Percentiles rank a stretch among this genome's conserved stretches.
These are phyloP conservation scores for Simmondsia chinensis DNA, from an alignment of 148 eudicot genomes.

Conservation along the genomic window DNA sequence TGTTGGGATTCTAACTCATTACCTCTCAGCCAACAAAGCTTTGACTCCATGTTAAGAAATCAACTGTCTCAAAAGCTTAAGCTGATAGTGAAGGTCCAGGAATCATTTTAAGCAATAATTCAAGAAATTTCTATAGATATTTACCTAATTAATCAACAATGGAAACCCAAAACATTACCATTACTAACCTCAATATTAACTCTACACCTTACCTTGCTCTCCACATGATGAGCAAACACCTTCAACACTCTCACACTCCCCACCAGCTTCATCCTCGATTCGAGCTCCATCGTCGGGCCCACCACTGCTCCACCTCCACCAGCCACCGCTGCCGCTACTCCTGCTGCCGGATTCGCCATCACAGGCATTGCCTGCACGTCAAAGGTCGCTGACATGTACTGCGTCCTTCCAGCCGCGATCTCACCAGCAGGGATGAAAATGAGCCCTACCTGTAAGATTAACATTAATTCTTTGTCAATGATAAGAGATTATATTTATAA, in stretches of 20 bases:
- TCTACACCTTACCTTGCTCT: constrained; percentile 46
- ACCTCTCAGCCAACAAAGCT: too few relatives aligned
- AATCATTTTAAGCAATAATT: too few relatives aligned
- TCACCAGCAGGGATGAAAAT: constrained; percentile 79
- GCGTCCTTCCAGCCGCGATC: constrained; percentile 57
- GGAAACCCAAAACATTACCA: constrained; percentile 65
- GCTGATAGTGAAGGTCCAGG: too few relatives aligned
- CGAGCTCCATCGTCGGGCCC: constrained; percentile 54
- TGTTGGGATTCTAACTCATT: too few relatives aligned
- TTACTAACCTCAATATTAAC: constrained; percentile 49
- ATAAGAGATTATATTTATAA: too few relatives aligned
- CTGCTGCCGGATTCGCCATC: constrained; percentile 3
- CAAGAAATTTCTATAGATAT: too few relatives aligned
- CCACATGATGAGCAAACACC: constrained; percentile 67
- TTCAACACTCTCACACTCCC: constrained; percentile 78
- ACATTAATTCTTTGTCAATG: too few relatives aligned
- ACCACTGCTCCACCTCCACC: constrained; percentile 12
- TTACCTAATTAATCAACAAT: constrained; percentile 43
- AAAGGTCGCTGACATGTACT: constrained; percentile 72
- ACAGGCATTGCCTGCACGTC: constrained; percentile 46
- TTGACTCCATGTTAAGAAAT: too few relatives aligned
- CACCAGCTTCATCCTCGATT: constrained; percentile 67
- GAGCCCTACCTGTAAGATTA: constrained; percentile 57
- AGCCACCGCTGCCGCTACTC: neutral
- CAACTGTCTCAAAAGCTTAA: too few relatives aligned